Evolutionary conservation across 805 yeast genomes (phyloP), one percentile per base, ranked within the genome.

Genomic region (Saturnispora serradocipensis): DNA sequence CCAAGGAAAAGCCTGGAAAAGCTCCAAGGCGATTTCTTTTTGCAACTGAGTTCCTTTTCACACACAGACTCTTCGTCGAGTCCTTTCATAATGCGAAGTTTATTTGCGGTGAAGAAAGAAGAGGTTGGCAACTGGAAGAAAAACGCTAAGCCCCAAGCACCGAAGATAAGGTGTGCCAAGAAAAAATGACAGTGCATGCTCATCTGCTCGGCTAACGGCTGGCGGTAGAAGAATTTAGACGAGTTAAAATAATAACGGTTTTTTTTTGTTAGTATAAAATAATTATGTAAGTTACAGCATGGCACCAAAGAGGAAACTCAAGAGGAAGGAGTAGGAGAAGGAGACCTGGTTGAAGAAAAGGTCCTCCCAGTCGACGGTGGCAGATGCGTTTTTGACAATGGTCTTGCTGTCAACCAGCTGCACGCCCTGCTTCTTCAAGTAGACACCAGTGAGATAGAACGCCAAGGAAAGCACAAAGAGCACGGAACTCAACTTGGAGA

Each of bases 261-360:
- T n/a, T 35, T 35, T 16, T n/a, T 22, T 22, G 22, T 22, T 22
- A 22, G 22, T 35, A 38, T n/a, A 5, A 47, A 28, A 25, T 25
- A 25, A 25, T 25, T 10, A 38, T 16, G 8, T 8, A 7, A 9
- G 28, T 34, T 30, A 48, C 16, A 48, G 22, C 10, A 45, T 43
- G 27, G 85, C 86, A 27, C 85, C 84, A 52, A 81, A 74, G 56
- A 80, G 57, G 61, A 82, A 82, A 9, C 81, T 67, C 43, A 74
- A 61, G 8, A 75, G 60, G 63, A 82, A 82, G 32, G 82, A 73
- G 30, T 77, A 51, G 65, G 79, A 81, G 72, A 83, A 82, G 53
- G 82, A 75, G 39, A 85, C 82, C 54, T 78, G 76, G 49, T 78
- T 77, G 53, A 82, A 73, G 16, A 82, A 61, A 67, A 81, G 70